A percentile compares a stretch with the other conserved stretches of the same genome.
phyloP scores from a whole-genome alignment of 768 basidiomycete genomes.

The Tylopilus subfusipes region DNA sequence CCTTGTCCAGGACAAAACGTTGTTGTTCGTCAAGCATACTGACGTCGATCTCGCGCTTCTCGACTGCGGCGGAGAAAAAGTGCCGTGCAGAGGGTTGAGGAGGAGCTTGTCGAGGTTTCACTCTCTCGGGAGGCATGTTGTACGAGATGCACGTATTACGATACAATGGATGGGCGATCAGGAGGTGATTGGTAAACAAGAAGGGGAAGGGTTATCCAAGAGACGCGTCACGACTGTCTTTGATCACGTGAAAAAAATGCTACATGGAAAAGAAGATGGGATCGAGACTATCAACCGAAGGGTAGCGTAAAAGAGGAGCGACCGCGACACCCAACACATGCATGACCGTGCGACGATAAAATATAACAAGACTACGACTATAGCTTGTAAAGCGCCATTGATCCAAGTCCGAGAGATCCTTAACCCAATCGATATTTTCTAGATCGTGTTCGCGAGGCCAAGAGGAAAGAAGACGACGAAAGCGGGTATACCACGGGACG shows the following conservation, averaged over 20 bases:
- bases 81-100: not conserved
- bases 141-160: not conserved
- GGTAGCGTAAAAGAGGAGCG: not conserved
- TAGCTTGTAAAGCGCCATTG: not conserved
- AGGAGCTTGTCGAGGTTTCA: not conserved
- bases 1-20: not conserved
- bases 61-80: not conserved
- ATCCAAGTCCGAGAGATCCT: not conserved
- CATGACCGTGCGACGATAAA: not conserved
- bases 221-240: not conserved
- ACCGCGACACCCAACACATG: not conserved
- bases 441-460: not conserved
- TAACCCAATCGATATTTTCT: not conserved
- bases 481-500: not conserved
- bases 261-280: not conserved
- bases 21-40: not conserved
- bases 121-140: not conserved
- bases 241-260: not conserved
- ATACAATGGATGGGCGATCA: not conserved
- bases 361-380: not conserved
- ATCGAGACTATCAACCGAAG: not conserved
- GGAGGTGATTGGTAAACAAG: not conserved
- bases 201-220: not conserved
- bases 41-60: not conserved
- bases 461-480: not conserved